Evolutionary conservation across 2,329 filamentous ascomycete genomes (phyloP).

Genomic region (Penicillium frequentans): DNA sequence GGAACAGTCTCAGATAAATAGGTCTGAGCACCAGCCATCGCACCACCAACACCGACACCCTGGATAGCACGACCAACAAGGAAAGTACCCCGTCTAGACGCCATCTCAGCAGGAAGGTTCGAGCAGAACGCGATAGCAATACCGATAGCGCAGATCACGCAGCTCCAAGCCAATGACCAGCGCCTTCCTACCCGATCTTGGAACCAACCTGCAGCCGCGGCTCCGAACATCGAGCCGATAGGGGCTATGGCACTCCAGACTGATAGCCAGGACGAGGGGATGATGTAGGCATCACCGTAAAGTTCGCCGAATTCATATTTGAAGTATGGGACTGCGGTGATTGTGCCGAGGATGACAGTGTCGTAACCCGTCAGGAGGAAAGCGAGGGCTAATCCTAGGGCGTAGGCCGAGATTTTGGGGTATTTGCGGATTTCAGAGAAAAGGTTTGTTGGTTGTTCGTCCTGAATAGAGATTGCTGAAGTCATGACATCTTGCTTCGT

Average conservation of each 20-base stretch:
- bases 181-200: slow-evolving; percentile 45
- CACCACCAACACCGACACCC: slow-evolving; percentile 47
- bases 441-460: background rate
- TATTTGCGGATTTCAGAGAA: slow-evolving; percentile 11
- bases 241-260: slow-evolving; percentile 46
- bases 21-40: slow-evolving; percentile 47
- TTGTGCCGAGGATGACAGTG: slow-evolving; percentile 23
- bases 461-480: background rate
- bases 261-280: slow-evolving; percentile 47
- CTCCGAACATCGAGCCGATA: slow-evolving; percentile 41
- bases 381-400: slow-evolving; percentile 9
- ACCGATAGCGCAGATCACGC: slow-evolving; percentile 38
- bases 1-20: slow-evolving; percentile 56
- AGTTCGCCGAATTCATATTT: slow-evolving; percentile 35
- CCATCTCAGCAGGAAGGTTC: slow-evolving; percentile 28
- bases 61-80: slow-evolving; percentile 49
- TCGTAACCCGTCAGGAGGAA: slow-evolving; percentile 26
- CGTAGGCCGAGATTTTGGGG: slow-evolving; percentile 14
- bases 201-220: slow-evolving; percentile 39
- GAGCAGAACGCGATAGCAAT: slow-evolving; percentile 39
- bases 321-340: slow-evolving; percentile 25
- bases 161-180: slow-evolving; percentile 36
- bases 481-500: background rate
- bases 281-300: slow-evolving; percentile 33
- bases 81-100: slow-evolving; percentile 40